Evolutionary conservation across 169 alveolate genomes (phyloP).

Genomic region (Plasmodium relictum): DNA sequence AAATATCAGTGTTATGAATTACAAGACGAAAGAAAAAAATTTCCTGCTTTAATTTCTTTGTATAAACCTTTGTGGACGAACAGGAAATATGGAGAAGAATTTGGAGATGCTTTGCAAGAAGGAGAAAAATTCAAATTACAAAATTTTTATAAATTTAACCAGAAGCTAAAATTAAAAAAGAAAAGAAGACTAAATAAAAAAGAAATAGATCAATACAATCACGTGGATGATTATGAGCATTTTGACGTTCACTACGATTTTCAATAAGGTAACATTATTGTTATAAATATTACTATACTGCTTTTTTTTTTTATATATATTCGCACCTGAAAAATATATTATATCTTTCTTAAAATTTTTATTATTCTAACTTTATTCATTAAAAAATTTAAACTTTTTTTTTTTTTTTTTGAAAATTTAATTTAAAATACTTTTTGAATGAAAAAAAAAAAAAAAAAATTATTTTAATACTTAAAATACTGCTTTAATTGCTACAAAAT

Average conservation of each 20-base stretch:
- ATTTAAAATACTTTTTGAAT: no score
- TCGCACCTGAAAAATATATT: no score
- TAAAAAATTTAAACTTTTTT: no score
- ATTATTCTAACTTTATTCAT: no score
- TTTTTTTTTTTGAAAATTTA: no score
- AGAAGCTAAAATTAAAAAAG: conserved; percentile 22
- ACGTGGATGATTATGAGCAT: conserved; percentile 24
- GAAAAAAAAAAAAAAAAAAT: no score
- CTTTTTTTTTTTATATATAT: no score
- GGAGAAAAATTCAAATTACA: conserved; percentile 55
- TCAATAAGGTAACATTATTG: neutral
- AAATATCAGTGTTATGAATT: conserved; percentile 79
- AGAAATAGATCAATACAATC: conserved; percentile 18
- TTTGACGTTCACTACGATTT: conserved; percentile 44
- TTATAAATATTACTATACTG: no score
- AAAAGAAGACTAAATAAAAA: neutral
- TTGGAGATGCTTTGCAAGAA: conserved; percentile 84
- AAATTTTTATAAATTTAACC: conserved; percentile 26
- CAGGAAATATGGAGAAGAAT: conserved; percentile 85
- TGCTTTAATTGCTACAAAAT: no score
- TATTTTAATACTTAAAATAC: no score
- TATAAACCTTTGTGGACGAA: conserved; percentile 87
- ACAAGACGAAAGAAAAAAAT: conserved; percentile 79
- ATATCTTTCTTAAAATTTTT: no score
- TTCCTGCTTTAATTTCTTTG: conserved; percentile 82